Percentiles rank a stretch among this genome's conserved stretches.
These are phyloP conservation scores for Auriscalpium microsporum DNA, from an alignment of 768 basidiomycete species.

Conservation along the genomic window DNA sequence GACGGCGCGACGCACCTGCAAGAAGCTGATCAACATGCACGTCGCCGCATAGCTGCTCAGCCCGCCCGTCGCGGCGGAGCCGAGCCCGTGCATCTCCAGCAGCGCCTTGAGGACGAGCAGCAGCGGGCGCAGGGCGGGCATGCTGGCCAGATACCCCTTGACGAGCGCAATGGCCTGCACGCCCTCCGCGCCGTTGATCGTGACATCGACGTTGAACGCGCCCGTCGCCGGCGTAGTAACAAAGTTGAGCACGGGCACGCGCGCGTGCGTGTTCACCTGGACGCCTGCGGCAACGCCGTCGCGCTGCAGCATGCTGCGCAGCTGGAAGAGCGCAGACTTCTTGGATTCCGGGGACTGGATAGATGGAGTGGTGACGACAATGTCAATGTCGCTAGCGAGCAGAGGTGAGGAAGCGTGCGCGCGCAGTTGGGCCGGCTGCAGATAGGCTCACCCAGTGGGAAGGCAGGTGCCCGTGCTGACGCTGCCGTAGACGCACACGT, in stretches of 20 bases:
- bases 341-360: conserved; percentile 25
- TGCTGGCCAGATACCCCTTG: conserved; percentile 38
- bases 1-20: conserved; percentile 44
- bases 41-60: conserved; percentile 60
- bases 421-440: too few relatives aligned
- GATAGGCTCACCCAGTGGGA: conserved; percentile 44
- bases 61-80: conserved; percentile 55
- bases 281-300: conserved; percentile 36
- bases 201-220: conserved; percentile 55
- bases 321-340: conserved; percentile 37
- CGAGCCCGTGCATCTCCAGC: conserved; percentile 46
- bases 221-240: conserved; percentile 35
- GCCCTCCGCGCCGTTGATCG: conserved; percentile 55
- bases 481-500: conserved; percentile 53
- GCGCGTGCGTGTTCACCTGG: conserved; percentile 39
- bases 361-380: conserved; percentile 35
- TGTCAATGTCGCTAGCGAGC: conserved; percentile 49
- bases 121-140: conserved; percentile 54
- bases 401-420: background rate
- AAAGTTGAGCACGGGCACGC: conserved; percentile 60
- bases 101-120: conserved; percentile 58
- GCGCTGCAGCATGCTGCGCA: conserved; percentile 38
- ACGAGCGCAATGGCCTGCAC: conserved; percentile 43
- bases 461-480: conserved; percentile 51
- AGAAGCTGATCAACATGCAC: conserved; percentile 56